These are phyloP conservation scores for Metschnikowia shivogae DNA, from an alignment of 805 yeast species.

Conservation along the genomic window DNA sequence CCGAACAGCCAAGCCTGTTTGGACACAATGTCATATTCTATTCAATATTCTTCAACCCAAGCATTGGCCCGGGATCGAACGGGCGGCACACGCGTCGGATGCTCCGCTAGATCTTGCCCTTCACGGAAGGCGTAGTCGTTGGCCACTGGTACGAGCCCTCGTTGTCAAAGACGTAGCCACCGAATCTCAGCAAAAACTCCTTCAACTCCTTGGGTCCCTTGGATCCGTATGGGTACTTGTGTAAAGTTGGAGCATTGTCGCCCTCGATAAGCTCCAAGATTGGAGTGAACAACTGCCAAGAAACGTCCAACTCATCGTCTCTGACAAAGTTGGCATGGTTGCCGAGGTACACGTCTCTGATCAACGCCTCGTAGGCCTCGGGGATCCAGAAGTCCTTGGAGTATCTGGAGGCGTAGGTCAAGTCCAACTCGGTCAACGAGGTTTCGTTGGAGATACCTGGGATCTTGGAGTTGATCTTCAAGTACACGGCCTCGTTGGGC, in stretches of 20 bases:
- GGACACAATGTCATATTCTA: too few relatives aligned
- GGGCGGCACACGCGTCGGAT: too few relatives aligned
- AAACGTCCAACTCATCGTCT: slow-evolving; percentile 92
- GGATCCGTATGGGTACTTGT: slow-evolving; percentile 79
- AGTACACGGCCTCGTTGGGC: slow-evolving; percentile 90
- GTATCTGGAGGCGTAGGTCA: slow-evolving; percentile 79
- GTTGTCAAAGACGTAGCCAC: slow-evolving; percentile 69
- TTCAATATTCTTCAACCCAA: too few relatives aligned
- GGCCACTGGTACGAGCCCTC: slow-evolving; percentile 87
- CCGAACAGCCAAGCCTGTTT: too few relatives aligned
- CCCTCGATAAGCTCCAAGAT: slow-evolving; percentile 76
- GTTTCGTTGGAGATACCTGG: slow-evolving; percentile 87
- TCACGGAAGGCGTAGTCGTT: slow-evolving; percentile 50
- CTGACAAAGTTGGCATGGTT: slow-evolving; percentile 97
- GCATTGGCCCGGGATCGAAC: too few relatives aligned
- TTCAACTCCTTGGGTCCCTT: slow-evolving; percentile 76
- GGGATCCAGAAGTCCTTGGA: slow-evolving; percentile 86
- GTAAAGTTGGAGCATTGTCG: slow-evolving; percentile 62
- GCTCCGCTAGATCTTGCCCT: slow-evolving; percentile 23
- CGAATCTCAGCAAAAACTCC: slow-evolving; percentile 51
- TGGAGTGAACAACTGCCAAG: slow-evolving; percentile 94
- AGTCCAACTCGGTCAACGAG: slow-evolving; percentile 83
- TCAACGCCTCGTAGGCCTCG: slow-evolving; percentile 94
- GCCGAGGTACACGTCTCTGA: slow-evolving; percentile 84
- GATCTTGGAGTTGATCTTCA: slow-evolving; percentile 88